Base-by-base conservation (phyloP, 768 basidiomycete genomes). In the Pulveroboletus sp. region DNA sequence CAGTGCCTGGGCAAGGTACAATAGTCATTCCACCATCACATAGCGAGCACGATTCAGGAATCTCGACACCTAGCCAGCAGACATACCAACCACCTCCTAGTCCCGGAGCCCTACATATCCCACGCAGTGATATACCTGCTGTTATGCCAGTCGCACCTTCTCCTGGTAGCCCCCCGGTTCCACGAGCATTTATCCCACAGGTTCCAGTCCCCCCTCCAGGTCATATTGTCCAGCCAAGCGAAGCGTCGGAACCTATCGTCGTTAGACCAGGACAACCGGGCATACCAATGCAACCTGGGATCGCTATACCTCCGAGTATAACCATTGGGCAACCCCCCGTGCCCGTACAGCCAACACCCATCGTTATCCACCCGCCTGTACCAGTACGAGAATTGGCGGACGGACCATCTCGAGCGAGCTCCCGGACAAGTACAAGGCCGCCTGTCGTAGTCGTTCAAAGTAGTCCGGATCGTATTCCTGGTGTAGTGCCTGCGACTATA, bases 21-120 rank as follows among this genome's bases (percentile, higher is more conserved):
- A 35, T 59, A 15, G 7, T 50, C n/a, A 18, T 68, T 36, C 51
- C 51, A 27, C 60, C 46, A 30, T 51, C 55, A 17, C 43, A 41
- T n/a, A 11, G 14, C 3, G 47, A 24, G 8, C 50, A 2, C 8
- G 62, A 52, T 15, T 64, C 64, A 14, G 49, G 48, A 24, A 49
- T 36, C 39, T 67, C 65, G 30, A 67, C 64, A 12, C 49, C 60
- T 7, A 66, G 63, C 9, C 63, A 67, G 21, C 53, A 47, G n/a
- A 51, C 65, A 15, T 56, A 40, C 26, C 46, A 49, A 1, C 65
- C 39, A 33, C 57, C 52, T 10, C 30, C 2, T 27, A 57, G 58
- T 47, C 60, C 61, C 6, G 50, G 43, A 36, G 43, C 38, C 14
- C 10, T 52, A 1, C 60, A 50, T 18, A 12, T 66, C n/a, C 61